Base-by-base conservation (phyloP, 257 asterid genomes). In the Capsicum pubescens region DNA sequence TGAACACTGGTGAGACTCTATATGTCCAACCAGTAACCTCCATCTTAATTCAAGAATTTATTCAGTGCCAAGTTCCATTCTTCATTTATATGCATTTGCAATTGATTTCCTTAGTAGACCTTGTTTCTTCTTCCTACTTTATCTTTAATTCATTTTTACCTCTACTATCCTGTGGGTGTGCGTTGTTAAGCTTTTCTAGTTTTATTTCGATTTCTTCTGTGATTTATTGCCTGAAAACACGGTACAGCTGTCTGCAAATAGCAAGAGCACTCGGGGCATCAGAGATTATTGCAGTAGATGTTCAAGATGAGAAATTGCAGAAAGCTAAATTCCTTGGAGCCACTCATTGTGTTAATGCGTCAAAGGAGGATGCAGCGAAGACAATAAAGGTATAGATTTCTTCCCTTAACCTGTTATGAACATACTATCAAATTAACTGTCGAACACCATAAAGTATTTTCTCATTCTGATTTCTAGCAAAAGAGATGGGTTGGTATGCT, bases 261-360 rank as follows among this genome's bases (percentile, higher is more conserved):
- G 98, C 99, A 77, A 90, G 92, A 86, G 99, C 98, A 84, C 94
- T 95, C 90, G 99, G 99, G 83, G 99, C 99, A 39, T 93, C 98
- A 84, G 97, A 92, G 89, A 93, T 96, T 76, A 96, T 96, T 86
- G 98, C 98, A 12, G 99, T 96, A 78, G 99, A 94, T 92, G 92
- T 96, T 77, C 97, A 92, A 83, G 99, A 96, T 81, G 98, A 94
- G 84, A 96, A 96, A 88, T 91, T 96, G 87, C 84, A 92, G 92
- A 93, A 92, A 86, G 99, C 99, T 32, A 90, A 91, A 85, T 83
- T 74, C 72, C 86, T 88, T 88, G 99, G 99, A 61, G 99, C 98
- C 84, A 96, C 99, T 87, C 97, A 94, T 78, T 87, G 92, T 86
- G 88, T 95, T 80, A 96, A 96, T 90, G 85, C 99, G 60, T 89